Conservation (phyloP, 768 basidiomycete genomes). For the Suillus subluteus region DNA sequence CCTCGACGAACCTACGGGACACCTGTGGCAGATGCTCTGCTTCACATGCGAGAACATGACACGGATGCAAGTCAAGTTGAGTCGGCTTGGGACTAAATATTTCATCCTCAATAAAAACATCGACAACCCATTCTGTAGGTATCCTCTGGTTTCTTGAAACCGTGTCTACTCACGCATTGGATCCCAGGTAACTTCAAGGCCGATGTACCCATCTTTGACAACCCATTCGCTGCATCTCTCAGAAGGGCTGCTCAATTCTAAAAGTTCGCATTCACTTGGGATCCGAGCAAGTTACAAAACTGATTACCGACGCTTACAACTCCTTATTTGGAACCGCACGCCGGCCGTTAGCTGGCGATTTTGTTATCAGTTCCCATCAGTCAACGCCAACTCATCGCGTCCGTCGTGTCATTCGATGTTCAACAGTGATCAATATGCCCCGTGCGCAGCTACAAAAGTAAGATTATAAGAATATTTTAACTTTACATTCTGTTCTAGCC, state of each 20-base stretch:
- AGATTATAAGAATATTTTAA: not conserved
- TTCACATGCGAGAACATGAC: not conserved
- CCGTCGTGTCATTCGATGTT: too few relatives aligned
- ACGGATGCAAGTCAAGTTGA: too few relatives aligned
- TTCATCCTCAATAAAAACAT: not conserved
- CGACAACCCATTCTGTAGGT: not conserved
- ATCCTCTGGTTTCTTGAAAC: not conserved
- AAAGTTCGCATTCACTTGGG: not conserved
- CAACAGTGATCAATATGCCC: not conserved
- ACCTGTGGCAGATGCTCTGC: too few relatives aligned
- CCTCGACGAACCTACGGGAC: too few relatives aligned
- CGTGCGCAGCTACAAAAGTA: not conserved
- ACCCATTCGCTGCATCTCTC: not conserved
- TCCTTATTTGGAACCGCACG: too few relatives aligned
- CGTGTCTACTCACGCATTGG: not conserved
- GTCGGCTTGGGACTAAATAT: not conserved
- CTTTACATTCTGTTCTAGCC: not conserved
- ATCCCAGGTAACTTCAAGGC: not conserved
- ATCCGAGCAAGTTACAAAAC: not conserved
- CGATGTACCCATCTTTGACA: not conserved
- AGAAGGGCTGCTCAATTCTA: conserved; percentile 14
- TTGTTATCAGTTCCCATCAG: too few relatives aligned
- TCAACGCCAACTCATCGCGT: not conserved
- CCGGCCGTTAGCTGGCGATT: too few relatives aligned
- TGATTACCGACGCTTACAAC: too few relatives aligned